Evolutionary conservation across 768 basidiomycete species (phyloP).

Genomic region (Lactarius indigo): DNA sequence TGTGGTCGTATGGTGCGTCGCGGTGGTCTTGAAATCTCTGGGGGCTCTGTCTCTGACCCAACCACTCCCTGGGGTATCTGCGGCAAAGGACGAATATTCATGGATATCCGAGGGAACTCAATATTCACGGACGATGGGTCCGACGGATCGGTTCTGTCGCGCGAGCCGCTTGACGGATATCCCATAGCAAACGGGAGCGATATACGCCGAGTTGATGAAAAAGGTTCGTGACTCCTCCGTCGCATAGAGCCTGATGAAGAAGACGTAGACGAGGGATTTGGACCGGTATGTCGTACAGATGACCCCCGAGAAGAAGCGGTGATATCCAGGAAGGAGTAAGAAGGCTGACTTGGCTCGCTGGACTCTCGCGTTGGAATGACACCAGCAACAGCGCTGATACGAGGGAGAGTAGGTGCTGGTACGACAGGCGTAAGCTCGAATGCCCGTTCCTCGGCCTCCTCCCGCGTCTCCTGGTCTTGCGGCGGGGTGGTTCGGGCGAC

Average conservation of each 20-base stretch:
- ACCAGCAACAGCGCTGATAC: background rate
- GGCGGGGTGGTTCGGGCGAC: background rate
- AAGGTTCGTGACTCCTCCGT: conserved; percentile 7
- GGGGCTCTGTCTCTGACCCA: background rate
- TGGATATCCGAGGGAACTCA: conserved; percentile 17
- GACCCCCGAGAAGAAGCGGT: conserved; percentile 21
- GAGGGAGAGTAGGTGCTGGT: conserved; percentile 4
- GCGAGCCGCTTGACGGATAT: background rate
- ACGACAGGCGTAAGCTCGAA: conserved; percentile 11
- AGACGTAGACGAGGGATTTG: conserved; percentile 8
- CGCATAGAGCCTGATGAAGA: conserved; percentile 17
- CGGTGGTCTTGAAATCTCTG: background rate
- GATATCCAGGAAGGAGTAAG: conserved; percentile 26
- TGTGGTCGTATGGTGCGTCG: background rate
- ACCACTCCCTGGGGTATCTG: conserved; percentile 13
- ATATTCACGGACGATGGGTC: background rate
- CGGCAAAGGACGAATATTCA: conserved; percentile 17
- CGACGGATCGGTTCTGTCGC: background rate
- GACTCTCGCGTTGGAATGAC: background rate
- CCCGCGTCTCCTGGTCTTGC: conserved; percentile 6
- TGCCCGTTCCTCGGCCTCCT: background rate
- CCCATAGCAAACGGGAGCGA: conserved; percentile 24
- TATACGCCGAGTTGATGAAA: conserved; percentile 12
- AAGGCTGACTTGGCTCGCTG: conserved; percentile 11
- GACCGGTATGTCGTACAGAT: background rate